These are phyloP conservation scores for Pythium periplocum DNA, from an alignment of 352 stramenopile genomes.

Conservation along the genomic window DNA sequence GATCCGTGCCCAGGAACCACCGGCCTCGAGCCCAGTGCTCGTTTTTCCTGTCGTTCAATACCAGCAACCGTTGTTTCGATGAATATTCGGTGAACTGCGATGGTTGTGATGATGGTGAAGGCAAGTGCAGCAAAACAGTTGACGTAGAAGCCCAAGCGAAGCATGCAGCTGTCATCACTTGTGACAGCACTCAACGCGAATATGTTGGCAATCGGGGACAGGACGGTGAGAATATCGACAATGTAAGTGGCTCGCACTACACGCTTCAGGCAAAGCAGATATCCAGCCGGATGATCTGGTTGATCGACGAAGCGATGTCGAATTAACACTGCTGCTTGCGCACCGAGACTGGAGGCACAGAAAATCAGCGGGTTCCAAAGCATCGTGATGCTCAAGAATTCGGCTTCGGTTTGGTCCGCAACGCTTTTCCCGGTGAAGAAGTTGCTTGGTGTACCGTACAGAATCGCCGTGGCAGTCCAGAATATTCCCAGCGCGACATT, in stretches of 20 bases:
- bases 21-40: no score
- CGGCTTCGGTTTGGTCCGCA: no score
- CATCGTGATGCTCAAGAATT: no score
- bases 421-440: no score
- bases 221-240: not conserved
- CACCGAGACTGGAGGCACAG: no score
- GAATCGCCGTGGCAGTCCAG: no score
- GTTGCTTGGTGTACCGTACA: no score
- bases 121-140: constrained; percentile 1
- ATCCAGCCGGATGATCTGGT: constrained; percentile 8
- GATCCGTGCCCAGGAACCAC: no score
- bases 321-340: no score
- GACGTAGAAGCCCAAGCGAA: constrained; percentile 8
- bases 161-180: not conserved
- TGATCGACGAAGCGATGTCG: not conserved
- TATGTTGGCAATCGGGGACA: not conserved
- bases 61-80: constrained; percentile 19
- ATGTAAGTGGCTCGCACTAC: constrained; percentile 4
- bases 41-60: not conserved
- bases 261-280: constrained; percentile 12
- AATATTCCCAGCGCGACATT: no score
- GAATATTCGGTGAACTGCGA: constrained; percentile 9
- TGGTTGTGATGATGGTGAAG: not conserved
- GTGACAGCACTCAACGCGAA: constrained; percentile 14
- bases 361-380: no score